These are phyloP conservation scores for Pleurotus ostreatus DNA, from an alignment of 768 basidiomycete genomes.

Conservation along the genomic window DNA sequence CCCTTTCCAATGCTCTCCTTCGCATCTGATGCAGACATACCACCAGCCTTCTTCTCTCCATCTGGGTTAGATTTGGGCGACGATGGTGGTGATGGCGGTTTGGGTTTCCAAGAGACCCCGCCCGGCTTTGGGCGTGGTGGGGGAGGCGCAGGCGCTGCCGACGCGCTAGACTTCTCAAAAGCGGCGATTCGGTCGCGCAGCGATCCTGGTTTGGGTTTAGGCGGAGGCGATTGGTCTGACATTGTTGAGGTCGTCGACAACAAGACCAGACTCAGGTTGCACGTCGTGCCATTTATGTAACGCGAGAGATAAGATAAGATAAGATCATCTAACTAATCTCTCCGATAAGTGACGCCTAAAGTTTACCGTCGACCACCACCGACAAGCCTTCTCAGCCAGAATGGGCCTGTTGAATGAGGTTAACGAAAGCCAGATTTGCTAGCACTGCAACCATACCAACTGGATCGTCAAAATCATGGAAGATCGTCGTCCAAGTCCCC, in stretches of 20 bases:
- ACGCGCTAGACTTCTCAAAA: conserved; percentile 60
- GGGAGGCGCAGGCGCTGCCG: conserved; percentile 42
- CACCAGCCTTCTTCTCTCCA: conserved; percentile 27
- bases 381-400: conserved; percentile 28
- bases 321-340: not conserved
- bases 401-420: conserved; percentile 23
- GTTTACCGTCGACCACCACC: not conserved
- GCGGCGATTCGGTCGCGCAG: conserved; percentile 87
- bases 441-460: conserved; percentile 28
- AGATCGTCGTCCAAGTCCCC: conserved; percentile 45
- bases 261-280: not conserved
- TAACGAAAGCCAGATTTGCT: not conserved
- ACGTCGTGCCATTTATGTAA: conserved; percentile 4
- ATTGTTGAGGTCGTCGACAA: conserved; percentile 27
- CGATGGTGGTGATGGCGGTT: conserved; percentile 46
- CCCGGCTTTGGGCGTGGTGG: conserved; percentile 65
- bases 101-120: conserved; percentile 71
- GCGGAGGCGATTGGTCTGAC: conserved; percentile 56
- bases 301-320: not conserved
- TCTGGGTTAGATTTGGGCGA: conserved; percentile 24
- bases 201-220: conserved; percentile 70
- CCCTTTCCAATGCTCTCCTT: conserved; percentile 79
- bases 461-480: conserved; percentile 41
- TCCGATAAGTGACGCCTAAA: not conserved
- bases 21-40: conserved; percentile 85